These are phyloP conservation scores for Salix dunnii DNA, from an alignment of 345 rosid genomes.

Conservation along the genomic window DNA sequence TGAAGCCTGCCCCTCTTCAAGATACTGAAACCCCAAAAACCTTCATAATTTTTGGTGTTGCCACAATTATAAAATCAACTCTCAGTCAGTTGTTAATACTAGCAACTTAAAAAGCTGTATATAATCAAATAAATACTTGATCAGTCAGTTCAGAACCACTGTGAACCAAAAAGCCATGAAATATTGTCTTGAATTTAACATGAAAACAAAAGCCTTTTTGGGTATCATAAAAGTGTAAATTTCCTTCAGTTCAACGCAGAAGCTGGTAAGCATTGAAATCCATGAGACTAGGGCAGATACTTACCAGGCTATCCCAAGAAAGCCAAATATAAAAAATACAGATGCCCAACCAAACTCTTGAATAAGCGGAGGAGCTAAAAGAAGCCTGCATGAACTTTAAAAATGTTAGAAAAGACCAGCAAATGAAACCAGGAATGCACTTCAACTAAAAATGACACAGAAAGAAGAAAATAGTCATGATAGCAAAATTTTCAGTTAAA, in stretches of 20 bases:
- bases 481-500: background rate
- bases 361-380: conserved; percentile 87
- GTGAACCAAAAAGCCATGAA: background rate
- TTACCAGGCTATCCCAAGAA: conserved; percentile 80
- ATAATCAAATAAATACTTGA: background rate
- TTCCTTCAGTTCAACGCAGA: conserved; percentile 9
- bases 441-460: background rate
- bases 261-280: background rate
- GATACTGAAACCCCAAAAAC: conserved; percentile 69
- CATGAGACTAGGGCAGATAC: conserved; percentile 19
- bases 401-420: conserved; percentile 17
- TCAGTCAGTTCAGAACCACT: background rate
- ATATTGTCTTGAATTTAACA: background rate
- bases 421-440: background rate
- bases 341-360: conserved; percentile 87
- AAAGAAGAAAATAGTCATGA: background rate
- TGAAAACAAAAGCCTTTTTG: background rate
- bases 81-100: conserved; percentile 10
- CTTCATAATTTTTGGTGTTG: conserved; percentile 43
- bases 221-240: background rate
- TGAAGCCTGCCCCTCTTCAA: conserved; percentile 42
- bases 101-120: background rate
- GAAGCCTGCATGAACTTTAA: conserved; percentile 61
- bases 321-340: conserved; percentile 76
- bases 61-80: conserved; percentile 18